A percentile compares a stretch with the other conserved stretches of the same genome.
Evolutionary conservation across 352 stramenopile genomes (phyloP).

Genomic region (Globisporangium lucens): DNA sequence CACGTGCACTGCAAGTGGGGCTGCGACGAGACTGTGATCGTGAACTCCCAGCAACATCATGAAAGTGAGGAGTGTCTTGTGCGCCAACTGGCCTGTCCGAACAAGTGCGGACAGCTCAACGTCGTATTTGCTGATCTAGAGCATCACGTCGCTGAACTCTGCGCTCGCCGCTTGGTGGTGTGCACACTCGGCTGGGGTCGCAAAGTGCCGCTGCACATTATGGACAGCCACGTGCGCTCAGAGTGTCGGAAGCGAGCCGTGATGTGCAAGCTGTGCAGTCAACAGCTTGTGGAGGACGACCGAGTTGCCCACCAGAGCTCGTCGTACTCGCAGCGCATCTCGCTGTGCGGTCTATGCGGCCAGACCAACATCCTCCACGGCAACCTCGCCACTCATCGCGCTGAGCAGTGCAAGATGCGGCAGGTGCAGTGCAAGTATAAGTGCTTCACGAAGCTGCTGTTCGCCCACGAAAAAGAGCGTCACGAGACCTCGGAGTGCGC

Average conservation of each 20-base stretch:
- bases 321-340: slow-evolving; percentile 42
- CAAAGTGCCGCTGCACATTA: slow-evolving; percentile 44
- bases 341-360: slow-evolving; percentile 52
- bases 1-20: slow-evolving; percentile 55
- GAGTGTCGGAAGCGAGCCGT: slow-evolving; percentile 51
- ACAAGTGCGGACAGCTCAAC: slow-evolving; percentile 39
- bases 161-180: slow-evolving; percentile 27
- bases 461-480: slow-evolving; percentile 49
- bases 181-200: slow-evolving; percentile 52
- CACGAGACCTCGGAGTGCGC: slow-evolving; percentile 66
- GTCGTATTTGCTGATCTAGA: slow-evolving; percentile 37
- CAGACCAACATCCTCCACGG: slow-evolving; percentile 32
- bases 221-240: slow-evolving; percentile 27
- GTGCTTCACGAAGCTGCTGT: slow-evolving; percentile 45
- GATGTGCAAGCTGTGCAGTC: slow-evolving; percentile 31
- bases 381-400: slow-evolving; percentile 38
- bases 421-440: slow-evolving; percentile 45
- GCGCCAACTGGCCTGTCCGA: slow-evolving; percentile 45
- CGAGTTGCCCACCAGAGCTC: slow-evolving; percentile 26
- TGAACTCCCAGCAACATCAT: slow-evolving; percentile 35
- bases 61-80: slow-evolving; percentile 54
- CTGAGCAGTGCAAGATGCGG: slow-evolving; percentile 55
- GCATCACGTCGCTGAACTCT: slow-evolving; percentile 32
- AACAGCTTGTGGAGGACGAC: slow-evolving; percentile 36
- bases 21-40: slow-evolving; percentile 51